Percentiles rank a stretch among this genome's conserved stretches.
Conservation (phyloP, 2,329 filamentous ascomycete species). For the Biscogniauxia marginata region DNA sequence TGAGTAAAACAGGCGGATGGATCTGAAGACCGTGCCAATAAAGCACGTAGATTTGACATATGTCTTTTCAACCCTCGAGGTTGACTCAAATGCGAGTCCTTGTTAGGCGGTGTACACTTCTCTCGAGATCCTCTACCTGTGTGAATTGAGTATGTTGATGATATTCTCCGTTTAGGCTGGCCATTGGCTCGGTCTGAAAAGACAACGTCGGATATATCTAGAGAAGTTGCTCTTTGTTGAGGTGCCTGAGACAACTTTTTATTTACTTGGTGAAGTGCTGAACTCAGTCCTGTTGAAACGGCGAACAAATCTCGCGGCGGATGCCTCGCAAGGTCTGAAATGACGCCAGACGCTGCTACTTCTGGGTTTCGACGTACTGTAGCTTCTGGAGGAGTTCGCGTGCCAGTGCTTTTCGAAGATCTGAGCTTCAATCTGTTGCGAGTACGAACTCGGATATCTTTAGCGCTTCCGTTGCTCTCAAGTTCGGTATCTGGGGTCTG, state of each 20-base stretch:
- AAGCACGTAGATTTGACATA: conserved; percentile 25
- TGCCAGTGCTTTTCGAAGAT: conserved; percentile 19
- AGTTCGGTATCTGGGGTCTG: conserved; percentile 11
- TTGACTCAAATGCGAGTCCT: conserved; percentile 9
- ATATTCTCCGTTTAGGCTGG: conserved; percentile 4
- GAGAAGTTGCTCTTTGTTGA: not conserved
- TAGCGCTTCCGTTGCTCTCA: conserved; percentile 3
- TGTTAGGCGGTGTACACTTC: conserved; percentile 4
- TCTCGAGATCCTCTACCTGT: conserved; percentile 8
- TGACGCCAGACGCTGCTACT: conserved; percentile 10
- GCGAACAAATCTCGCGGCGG: conserved; percentile 28
- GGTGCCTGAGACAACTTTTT: conserved; percentile 12
- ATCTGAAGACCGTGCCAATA: conserved; percentile 16
- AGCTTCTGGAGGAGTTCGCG: conserved; percentile 15
- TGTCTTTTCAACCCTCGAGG: conserved; percentile 24
- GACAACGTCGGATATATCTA: not conserved
- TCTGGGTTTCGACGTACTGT: conserved; percentile 24
- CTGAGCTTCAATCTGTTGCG: conserved; percentile 26
- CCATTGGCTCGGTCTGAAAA: conserved; percentile 1
- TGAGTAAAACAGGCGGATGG: not conserved
- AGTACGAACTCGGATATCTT: conserved; percentile 6
- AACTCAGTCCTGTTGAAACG: conserved; percentile 17
- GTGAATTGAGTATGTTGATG: conserved; percentile 2
- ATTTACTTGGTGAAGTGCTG: conserved; percentile 13
- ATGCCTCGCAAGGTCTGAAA: conserved; percentile 18